These are phyloP conservation scores for Gossypium herbaceum DNA, from an alignment of 345 rosid genomes.

Conservation along the genomic window DNA sequence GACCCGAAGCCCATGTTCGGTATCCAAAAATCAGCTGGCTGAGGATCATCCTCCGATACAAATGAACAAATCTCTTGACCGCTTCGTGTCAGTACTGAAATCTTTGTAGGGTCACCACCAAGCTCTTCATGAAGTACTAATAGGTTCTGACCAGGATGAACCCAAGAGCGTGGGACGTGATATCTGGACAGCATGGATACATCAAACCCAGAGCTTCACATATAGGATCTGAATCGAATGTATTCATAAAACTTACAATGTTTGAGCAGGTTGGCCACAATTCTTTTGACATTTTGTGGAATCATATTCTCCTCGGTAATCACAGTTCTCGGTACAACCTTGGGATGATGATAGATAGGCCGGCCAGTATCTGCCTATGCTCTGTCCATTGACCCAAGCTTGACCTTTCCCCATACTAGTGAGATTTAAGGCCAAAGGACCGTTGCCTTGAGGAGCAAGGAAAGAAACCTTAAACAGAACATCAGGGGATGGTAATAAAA, in stretches of 20 bases:
- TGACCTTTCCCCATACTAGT: conserved; percentile 67
- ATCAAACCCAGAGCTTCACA: background rate
- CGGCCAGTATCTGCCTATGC: conserved; percentile 60
- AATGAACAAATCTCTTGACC: conserved; percentile 51
- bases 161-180: conserved; percentile 57
- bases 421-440: conserved; percentile 52
- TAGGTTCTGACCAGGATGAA: conserved; percentile 46
- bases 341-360: conserved; percentile 44
- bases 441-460: conserved; percentile 41
- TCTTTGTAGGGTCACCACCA: conserved; percentile 53
- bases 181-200: conserved; percentile 31
- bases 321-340: conserved; percentile 44
- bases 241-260: conserved; percentile 35
- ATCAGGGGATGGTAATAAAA: background rate
- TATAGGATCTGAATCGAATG: background rate
- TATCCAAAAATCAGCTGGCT: conserved; percentile 48
- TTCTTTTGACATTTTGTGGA: conserved; percentile 43
- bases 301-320: conserved; percentile 53
- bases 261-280: conserved; percentile 62
- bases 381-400: conserved; percentile 62
- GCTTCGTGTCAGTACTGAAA: conserved; percentile 37
- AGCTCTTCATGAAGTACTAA: conserved; percentile 60
- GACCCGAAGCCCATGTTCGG: conserved; percentile 24
- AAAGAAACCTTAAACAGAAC: conserved; percentile 29
- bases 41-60: conserved; percentile 51